These are phyloP conservation scores for Spathaspora hagerdaliae DNA, from an alignment of 805 yeast species.

Conservation along the genomic window DNA sequence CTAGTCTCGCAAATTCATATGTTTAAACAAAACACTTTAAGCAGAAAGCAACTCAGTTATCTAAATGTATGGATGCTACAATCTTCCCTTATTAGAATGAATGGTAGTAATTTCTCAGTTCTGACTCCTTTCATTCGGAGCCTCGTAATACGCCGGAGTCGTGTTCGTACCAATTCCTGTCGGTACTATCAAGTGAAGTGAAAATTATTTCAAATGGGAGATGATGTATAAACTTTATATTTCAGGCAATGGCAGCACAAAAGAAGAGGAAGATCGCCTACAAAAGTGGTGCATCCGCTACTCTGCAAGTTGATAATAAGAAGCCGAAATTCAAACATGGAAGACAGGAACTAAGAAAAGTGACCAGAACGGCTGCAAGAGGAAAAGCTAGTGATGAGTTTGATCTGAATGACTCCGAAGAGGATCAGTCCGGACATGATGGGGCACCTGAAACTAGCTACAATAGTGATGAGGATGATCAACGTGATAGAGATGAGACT, in stretches of 20 bases:
- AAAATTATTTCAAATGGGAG: too few species aligned
- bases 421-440: background rate
- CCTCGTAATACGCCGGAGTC: too few species aligned
- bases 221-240: too few species aligned
- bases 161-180: too few species aligned
- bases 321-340: conserved; percentile 41
- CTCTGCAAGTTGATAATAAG: background rate
- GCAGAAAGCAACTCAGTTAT: too few species aligned
- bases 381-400: conserved; percentile 8
- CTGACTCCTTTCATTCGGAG: too few species aligned
- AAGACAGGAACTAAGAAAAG: conserved; percentile 55
- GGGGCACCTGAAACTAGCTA: conserved; percentile 9
- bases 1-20: too few species aligned
- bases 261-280: background rate
- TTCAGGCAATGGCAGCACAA: background rate
- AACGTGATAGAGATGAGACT: conserved; percentile 38
- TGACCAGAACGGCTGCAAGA: conserved; percentile 53
- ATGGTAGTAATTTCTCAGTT: too few species aligned
- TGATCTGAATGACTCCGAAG: background rate
- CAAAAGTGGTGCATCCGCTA: background rate
- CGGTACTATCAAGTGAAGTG: too few species aligned
- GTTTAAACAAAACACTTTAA: too few species aligned
- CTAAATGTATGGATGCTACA: too few species aligned
- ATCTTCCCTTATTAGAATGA: too few species aligned
- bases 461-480: conserved; percentile 10